Conservation (phyloP, 2,329 filamentous ascomycete genomes). For the Ascochyta lentis region DNA sequence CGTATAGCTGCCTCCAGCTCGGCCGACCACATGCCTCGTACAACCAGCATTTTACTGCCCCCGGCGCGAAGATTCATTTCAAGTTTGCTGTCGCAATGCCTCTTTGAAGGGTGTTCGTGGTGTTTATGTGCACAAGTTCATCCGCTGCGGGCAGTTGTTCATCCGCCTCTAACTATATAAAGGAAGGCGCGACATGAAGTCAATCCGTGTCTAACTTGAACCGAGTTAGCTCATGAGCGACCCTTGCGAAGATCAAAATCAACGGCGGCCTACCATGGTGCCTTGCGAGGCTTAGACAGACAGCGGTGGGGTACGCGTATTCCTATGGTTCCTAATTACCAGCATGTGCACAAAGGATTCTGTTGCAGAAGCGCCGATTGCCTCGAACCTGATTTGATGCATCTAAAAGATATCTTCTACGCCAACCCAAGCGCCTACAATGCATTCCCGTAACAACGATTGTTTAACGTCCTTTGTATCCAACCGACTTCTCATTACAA, state of each 20-base stretch:
- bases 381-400: not conserved
- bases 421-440: not conserved
- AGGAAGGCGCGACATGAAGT: not conserved
- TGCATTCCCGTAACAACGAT: not conserved
- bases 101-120: not conserved
- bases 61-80: not conserved
- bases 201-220: not conserved
- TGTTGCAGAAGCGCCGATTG: not conserved
- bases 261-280: not conserved
- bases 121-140: conserved; percentile 11
- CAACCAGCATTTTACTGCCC: not conserved
- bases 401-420: not conserved
- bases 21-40: not conserved
- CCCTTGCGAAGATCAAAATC: not conserved
- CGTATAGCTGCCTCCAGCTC: not conserved
- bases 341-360: not conserved
- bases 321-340: not conserved
- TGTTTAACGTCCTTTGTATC: not conserved
- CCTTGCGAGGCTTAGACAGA: not conserved
- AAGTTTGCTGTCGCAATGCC: not conserved
- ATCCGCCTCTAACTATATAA: not conserved
- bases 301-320: not conserved
- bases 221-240: not conserved
- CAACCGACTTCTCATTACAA: conserved; percentile 12
- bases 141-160: conserved; percentile 9